Conservation (phyloP, 2,329 filamentous ascomycete species). For the Diaporthe caulivora region DNA sequence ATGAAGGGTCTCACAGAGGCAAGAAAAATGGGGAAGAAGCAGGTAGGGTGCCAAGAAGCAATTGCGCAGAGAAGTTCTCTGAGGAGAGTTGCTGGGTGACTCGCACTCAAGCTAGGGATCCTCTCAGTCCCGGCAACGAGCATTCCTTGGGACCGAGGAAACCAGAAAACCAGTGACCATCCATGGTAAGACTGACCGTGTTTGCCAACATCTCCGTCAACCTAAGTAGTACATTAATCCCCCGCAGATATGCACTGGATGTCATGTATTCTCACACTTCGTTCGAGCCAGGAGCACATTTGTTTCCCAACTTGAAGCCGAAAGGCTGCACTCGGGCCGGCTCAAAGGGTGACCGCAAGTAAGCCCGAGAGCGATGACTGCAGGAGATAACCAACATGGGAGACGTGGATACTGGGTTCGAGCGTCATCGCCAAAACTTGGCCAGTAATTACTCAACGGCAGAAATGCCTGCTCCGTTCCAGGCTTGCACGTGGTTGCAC, state of each 20-base stretch:
- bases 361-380: neutral
- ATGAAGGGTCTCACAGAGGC: neutral
- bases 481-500: constrained; percentile 8
- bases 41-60: neutral
- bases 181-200: neutral
- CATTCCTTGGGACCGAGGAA: neutral
- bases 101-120: neutral
- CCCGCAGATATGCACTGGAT: neutral
- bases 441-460: neutral
- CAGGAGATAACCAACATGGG: neutral
- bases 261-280: neutral
- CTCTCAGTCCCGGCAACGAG: neutral
- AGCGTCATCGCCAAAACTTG: neutral
- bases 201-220: neutral
- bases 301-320: neutral
- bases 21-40: neutral
- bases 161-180: neutral
- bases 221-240: neutral
- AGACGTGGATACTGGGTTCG: neutral
- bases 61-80: neutral
- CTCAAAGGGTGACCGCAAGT: neutral
- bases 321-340: neutral
- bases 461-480: neutral
- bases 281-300: neutral
- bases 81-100: neutral